Conservation (phyloP, 2,329 filamentous ascomycete genomes). For the Coniochaeta prunicola region DNA sequence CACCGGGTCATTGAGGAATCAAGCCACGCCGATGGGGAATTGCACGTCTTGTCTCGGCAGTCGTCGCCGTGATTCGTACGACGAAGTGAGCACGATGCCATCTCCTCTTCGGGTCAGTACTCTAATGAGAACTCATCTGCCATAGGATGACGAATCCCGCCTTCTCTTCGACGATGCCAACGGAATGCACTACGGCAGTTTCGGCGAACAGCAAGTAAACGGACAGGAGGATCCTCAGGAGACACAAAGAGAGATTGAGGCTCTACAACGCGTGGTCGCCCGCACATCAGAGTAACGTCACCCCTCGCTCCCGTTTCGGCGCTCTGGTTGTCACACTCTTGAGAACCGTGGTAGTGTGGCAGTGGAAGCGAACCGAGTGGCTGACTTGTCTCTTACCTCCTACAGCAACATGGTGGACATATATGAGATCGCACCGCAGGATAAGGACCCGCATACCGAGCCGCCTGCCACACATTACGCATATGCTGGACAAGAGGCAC, state of each 20-base stretch:
- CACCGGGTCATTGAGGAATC: background rate
- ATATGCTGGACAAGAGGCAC: constrained; percentile 48
- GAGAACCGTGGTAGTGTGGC: background rate
- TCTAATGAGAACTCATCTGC: background rate
- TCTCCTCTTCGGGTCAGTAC: background rate
- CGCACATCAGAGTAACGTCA: constrained; percentile 52
- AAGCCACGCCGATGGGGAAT: constrained; percentile 43
- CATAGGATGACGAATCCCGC: constrained; percentile 49
- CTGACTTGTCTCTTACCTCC: constrained; percentile 12
- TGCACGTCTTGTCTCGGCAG: constrained; percentile 55
- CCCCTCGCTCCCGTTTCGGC: background rate
- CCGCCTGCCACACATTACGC: constrained; percentile 28
- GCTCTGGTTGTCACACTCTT: background rate
- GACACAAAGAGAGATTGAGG: constrained; percentile 56
- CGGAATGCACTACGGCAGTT: constrained; percentile 54
- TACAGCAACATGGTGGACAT: constrained; percentile 60
- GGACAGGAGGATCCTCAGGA: constrained; percentile 54
- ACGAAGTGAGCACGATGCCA: constrained; percentile 39
- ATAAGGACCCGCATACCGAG: constrained; percentile 26
- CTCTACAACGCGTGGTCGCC: constrained; percentile 55
- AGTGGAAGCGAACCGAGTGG: constrained; percentile 3
- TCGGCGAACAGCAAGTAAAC: constrained; percentile 47
- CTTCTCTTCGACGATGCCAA: constrained; percentile 55
- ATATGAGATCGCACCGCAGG: constrained; percentile 55
- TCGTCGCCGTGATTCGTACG: constrained; percentile 41